Conservation (phyloP, 2,329 filamentous ascomycete genomes). For the Fusarium albosuccineum region DNA sequence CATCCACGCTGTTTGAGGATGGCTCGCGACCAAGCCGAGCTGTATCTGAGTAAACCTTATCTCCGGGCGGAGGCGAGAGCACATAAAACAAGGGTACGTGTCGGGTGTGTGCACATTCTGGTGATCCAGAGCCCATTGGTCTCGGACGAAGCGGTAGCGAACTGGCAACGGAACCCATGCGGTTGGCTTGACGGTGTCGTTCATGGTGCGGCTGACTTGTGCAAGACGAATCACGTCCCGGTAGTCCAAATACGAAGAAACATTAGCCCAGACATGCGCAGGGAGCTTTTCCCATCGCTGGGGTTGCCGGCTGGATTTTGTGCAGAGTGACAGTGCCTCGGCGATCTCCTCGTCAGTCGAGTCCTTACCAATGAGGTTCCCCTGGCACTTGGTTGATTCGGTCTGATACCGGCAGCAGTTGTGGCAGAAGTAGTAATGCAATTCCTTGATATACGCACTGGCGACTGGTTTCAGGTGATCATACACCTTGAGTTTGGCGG, state of each 20-base stretch:
- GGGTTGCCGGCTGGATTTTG: neutral
- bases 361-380: neutral
- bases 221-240: slow-evolving; percentile 19
- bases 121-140: slow-evolving; percentile 22
- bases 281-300: slow-evolving; percentile 26
- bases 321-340: slow-evolving; percentile 3
- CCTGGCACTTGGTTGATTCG: slow-evolving; percentile 26
- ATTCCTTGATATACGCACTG: slow-evolving; percentile 1
- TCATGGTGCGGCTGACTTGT: slow-evolving; percentile 11
- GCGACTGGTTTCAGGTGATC: slow-evolving; percentile 15
- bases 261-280: slow-evolving; percentile 20
- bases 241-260: slow-evolving; percentile 20
- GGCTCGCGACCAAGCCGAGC: neutral
- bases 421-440: slow-evolving; percentile 41
- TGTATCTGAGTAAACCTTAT: slow-evolving; percentile 19
- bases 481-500: slow-evolving; percentile 4
- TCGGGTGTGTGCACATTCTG: no score
- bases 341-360: neutral
- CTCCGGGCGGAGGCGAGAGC: slow-evolving; percentile 18
- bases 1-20: slow-evolving; percentile 26
- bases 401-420: slow-evolving; percentile 34
- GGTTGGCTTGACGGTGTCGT: slow-evolving; percentile 15
- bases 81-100: slow-evolving; percentile 34
- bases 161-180: slow-evolving; percentile 27
- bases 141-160: slow-evolving; percentile 23